Percentiles rank a stretch among this genome's conserved stretches.
Conservation (phyloP, 2,329 filamentous ascomycete species). For the Aureobasidium pullulans region DNA sequence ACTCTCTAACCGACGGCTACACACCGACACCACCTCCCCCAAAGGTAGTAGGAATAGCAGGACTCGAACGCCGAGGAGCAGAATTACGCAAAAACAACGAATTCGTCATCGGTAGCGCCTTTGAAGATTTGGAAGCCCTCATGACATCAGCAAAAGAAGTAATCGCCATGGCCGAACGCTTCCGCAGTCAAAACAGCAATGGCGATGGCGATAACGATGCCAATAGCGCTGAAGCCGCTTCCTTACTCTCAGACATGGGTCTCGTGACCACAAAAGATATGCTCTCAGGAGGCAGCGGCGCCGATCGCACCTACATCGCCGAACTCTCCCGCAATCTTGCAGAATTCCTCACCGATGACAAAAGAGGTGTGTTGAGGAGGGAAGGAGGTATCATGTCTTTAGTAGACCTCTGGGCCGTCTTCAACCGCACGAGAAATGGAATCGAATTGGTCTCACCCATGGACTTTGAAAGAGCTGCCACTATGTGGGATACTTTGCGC, state of each 20-base stretch:
- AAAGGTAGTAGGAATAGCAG: constrained; percentile 80
- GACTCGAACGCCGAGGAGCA: constrained; percentile 76
- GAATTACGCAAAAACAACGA: constrained; percentile 90
- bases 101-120: constrained; percentile 82
- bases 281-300: constrained; percentile 57
- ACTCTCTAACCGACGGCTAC: constrained; percentile 26
- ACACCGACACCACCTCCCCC: constrained; percentile 21
- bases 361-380: constrained; percentile 65
- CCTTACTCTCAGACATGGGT: constrained; percentile 72
- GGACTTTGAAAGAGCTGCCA: constrained; percentile 85
- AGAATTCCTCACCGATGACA: constrained; percentile 82
- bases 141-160: constrained; percentile 98
- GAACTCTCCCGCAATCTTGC: constrained; percentile 78
- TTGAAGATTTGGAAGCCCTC: constrained; percentile 90
- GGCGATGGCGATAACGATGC: constrained; percentile 49
- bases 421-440: constrained; percentile 86
- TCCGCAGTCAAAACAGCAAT: constrained; percentile 59
- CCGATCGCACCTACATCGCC: constrained; percentile 80
- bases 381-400: constrained; percentile 84
- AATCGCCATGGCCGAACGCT: constrained; percentile 82
- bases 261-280: constrained; percentile 94
- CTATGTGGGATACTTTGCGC: constrained; percentile 78
- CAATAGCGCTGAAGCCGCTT: constrained; percentile 57
- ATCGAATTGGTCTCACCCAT: constrained; percentile 88
- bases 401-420: constrained; percentile 88